A percentile compares a stretch with the other conserved stretches of the same genome.
Evolutionary conservation across 805 yeast species (phyloP).

Genomic region (Candida mattraensis): DNA sequence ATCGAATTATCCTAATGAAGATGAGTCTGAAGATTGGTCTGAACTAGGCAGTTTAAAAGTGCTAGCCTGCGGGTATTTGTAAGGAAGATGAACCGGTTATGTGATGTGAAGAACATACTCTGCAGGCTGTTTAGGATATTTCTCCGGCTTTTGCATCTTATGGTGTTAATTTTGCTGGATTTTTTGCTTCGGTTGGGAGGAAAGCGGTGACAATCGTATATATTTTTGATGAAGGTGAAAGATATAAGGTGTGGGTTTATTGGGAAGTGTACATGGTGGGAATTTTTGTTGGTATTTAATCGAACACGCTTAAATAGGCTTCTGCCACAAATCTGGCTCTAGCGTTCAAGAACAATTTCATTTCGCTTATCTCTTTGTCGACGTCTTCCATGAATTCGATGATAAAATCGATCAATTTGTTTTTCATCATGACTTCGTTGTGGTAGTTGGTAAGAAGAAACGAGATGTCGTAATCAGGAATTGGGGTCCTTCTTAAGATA

Average conservation of each 20-base stretch:
- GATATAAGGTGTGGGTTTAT: not conserved
- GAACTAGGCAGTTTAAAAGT: constrained; percentile 30
- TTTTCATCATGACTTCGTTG: constrained; percentile 93
- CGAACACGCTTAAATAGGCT: constrained; percentile 88
- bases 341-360: constrained; percentile 94
- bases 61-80: constrained; percentile 35
- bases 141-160: constrained; percentile 18
- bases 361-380: constrained; percentile 96
- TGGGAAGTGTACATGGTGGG: not conserved
- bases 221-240: not conserved
- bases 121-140: constrained; percentile 32
- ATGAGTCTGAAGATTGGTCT: constrained; percentile 10
- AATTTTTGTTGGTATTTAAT: too few species aligned
- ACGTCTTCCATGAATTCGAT: constrained; percentile 99
- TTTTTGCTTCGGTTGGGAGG: constrained; percentile 13
- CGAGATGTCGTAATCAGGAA: constrained; percentile 88
- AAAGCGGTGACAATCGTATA: not conserved
- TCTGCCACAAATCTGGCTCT: constrained; percentile 98
- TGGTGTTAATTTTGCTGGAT: constrained; percentile 16
- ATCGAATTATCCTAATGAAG: constrained; percentile 11
- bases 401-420: constrained; percentile 92
- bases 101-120: constrained; percentile 19
- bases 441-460: constrained; percentile 92
- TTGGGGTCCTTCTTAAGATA: constrained; percentile 87
- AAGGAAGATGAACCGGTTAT: constrained; percentile 10